Percentiles rank a stretch among this genome's conserved stretches.
phyloP scores from a whole-genome alignment of 208 protist genomes.

The Histomonas meleagridis region DNA sequence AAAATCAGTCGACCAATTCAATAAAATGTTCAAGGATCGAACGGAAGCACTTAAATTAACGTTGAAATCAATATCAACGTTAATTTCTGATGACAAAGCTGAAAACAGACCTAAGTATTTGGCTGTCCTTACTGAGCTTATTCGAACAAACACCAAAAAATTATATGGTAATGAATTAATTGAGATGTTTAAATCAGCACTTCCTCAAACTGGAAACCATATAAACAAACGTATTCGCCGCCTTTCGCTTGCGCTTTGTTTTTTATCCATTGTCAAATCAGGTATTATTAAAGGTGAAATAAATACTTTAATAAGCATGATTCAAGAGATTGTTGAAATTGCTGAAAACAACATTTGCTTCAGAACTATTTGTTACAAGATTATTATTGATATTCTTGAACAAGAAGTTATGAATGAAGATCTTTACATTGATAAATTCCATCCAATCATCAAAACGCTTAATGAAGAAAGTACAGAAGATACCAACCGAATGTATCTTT shows the following conservation, averaged over 20 bases:
- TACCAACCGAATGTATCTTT: not conserved
- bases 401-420: not conserved
- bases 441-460: not conserved
- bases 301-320: not conserved
- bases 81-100: not conserved
- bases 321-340: not conserved
- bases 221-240: not conserved
- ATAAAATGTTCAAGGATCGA: not conserved
- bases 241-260: not conserved
- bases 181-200: not conserved
- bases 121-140: not conserved
- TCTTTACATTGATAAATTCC: not conserved
- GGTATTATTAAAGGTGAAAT: not conserved
- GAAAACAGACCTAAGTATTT: conserved; percentile 1
- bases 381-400: not conserved
- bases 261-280: not conserved
- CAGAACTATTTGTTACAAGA: not conserved
- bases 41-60: not conserved
- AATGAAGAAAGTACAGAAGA: not conserved
- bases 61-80: not conserved
- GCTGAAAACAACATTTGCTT: not conserved
- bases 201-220: not conserved
- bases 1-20: not conserved
- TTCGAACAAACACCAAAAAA: not conserved
- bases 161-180: not conserved